phyloP scores from a whole-genome alignment of 2,329 filamentous ascomycete genomes.

The Penicillium sp. region DNA sequence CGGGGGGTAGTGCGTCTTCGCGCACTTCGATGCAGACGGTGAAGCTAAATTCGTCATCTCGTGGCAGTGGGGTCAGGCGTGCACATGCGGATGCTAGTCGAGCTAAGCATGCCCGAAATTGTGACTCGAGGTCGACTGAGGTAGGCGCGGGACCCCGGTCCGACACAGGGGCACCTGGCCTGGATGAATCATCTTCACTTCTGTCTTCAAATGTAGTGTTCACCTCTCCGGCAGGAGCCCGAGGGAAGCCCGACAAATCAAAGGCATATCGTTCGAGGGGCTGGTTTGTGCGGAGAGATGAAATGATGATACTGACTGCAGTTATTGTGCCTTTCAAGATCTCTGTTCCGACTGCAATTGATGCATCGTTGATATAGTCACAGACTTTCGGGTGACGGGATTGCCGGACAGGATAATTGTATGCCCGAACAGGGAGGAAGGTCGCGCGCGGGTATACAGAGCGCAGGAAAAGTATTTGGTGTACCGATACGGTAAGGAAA shows the following conservation, averaged over 20 bases:
- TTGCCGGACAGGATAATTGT: slow-evolving; percentile 81
- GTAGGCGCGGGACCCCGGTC: slow-evolving; percentile 31
- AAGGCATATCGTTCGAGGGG: slow-evolving; percentile 62
- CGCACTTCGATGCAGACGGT: slow-evolving; percentile 52
- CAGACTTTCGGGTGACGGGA: slow-evolving; percentile 84
- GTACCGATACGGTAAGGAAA: slow-evolving; percentile 79
- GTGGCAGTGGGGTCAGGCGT: slow-evolving; percentile 45
- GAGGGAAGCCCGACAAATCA: slow-evolving; percentile 58
- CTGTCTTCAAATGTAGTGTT: slow-evolving; percentile 53
- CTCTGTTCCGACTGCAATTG: slow-evolving; percentile 69
- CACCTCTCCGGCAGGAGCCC: slow-evolving; percentile 48
- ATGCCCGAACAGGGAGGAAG: slow-evolving; percentile 76
- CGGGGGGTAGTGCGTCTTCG: slow-evolving; percentile 47
- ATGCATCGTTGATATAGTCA: slow-evolving; percentile 79
- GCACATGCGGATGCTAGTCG: slow-evolving; percentile 46
- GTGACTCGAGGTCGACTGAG: slow-evolving; percentile 47
- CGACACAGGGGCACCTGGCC: slow-evolving; percentile 27
- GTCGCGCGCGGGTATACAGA: slow-evolving; percentile 73
- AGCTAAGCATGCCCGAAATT: slow-evolving; percentile 49
- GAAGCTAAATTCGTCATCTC: slow-evolving; percentile 49
- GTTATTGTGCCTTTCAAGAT: slow-evolving; percentile 62
- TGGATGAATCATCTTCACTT: slow-evolving; percentile 37
- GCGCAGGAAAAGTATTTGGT: slow-evolving; percentile 84
- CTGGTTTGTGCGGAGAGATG: slow-evolving; percentile 49
- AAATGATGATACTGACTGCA: slow-evolving; percentile 58